Evolutionary conservation across 2,329 filamentous ascomycete genomes (phyloP).

Genomic region (Penicillium expansum): DNA sequence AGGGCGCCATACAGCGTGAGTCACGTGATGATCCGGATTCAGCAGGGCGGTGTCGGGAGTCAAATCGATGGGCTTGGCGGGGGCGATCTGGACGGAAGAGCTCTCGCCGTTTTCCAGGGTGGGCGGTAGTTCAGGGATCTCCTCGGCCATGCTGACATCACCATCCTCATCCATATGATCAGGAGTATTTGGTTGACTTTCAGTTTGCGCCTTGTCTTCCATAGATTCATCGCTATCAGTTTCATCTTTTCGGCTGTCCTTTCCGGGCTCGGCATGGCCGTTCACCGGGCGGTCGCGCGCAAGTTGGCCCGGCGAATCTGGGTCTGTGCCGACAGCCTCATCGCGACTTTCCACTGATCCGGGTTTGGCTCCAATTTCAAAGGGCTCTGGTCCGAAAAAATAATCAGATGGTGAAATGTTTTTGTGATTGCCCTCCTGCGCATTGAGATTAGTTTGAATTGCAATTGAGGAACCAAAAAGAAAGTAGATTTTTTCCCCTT

Average conservation of each 20-base stretch:
- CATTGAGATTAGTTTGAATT: conserved; percentile 20
- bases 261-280: conserved; percentile 36
- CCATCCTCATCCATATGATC: conserved; percentile 43
- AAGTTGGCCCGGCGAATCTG: conserved; percentile 34
- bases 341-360: conserved; percentile 30
- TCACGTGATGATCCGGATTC: conserved; percentile 43
- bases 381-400: conserved; percentile 48
- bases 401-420: conserved; percentile 39
- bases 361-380: conserved; percentile 33
- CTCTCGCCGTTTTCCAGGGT: conserved; percentile 47
- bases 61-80: conserved; percentile 50
- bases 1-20: conserved; percentile 45
- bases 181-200: conserved; percentile 25
- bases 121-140: conserved; percentile 31
- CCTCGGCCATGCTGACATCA: conserved; percentile 42
- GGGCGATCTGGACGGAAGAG: conserved; percentile 47
- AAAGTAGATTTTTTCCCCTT: background rate
- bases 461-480: background rate
- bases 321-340: conserved; percentile 31
- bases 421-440: conserved; percentile 40
- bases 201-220: conserved; percentile 40
- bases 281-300: conserved; percentile 38
- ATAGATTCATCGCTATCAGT: conserved; percentile 38
- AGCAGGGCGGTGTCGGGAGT: conserved; percentile 45
- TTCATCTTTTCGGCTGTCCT: conserved; percentile 37